A percentile compares a stretch with the other conserved stretches of the same genome.
These are phyloP conservation scores for Dendrobium officinale DNA, from an alignment of 106 monocot species.

Conservation along the genomic window DNA sequence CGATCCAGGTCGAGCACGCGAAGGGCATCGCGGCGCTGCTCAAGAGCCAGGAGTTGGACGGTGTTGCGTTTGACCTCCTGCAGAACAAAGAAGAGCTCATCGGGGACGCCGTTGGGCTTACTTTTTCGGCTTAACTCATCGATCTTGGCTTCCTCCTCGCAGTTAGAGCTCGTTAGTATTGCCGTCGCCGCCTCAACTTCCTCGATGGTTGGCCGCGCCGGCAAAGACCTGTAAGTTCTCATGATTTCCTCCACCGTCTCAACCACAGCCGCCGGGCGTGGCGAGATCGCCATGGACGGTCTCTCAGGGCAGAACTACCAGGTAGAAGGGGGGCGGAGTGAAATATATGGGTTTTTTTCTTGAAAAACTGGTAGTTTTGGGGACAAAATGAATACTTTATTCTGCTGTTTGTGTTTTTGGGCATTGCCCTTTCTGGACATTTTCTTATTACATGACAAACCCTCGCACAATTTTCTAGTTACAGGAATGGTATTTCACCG, in stretches of 20 bases:
- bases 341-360: neutral
- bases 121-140: conserved; percentile 24
- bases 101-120: conserved; percentile 47
- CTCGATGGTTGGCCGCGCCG: conserved; percentile 55
- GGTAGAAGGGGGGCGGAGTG: neutral
- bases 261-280: conserved; percentile 17
- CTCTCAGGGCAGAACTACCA: neutral
- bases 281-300: neutral
- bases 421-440: neutral
- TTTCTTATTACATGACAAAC: neutral
- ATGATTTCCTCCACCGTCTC: conserved; percentile 69
- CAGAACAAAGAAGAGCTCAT: conserved; percentile 61
- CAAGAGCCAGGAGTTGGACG: conserved; percentile 37
- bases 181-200: conserved; percentile 69
- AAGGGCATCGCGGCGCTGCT: conserved; percentile 61
- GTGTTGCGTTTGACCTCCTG: conserved; percentile 54
- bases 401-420: neutral
- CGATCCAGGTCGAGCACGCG: conserved; percentile 50
- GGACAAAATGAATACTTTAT: neutral
- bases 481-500: neutral
- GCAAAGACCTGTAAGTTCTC: conserved; percentile 62
- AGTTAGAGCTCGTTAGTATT: conserved; percentile 35
- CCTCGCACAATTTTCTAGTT: neutral
- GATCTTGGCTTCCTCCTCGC: conserved; percentile 51
- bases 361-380: neutral